Conservation (phyloP, 108 stramenopile species). For the Mediolabrus comicus region DNA sequence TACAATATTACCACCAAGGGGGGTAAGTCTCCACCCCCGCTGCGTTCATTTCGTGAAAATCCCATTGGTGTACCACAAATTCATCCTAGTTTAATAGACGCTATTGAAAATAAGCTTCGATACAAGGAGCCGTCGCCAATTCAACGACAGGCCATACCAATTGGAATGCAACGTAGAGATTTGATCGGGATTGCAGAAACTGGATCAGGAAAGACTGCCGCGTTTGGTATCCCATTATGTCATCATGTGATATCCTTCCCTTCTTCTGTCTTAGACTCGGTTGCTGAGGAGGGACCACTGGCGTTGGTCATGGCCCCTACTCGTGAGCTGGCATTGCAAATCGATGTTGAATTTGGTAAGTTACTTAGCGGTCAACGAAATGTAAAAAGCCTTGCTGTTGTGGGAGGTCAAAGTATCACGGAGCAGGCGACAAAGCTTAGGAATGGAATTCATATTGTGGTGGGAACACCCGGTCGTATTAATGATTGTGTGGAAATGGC, state of each 20-base stretch:
- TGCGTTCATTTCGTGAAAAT: conserved; percentile 82
- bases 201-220: conserved; percentile 92
- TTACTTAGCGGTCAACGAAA: conserved; percentile 47
- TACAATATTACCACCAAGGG: conserved; percentile 95
- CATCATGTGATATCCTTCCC: conserved; percentile 84
- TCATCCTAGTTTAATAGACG: conserved; percentile 60
- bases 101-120: conserved; percentile 61
- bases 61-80: conserved; percentile 54
- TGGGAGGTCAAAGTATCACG: conserved; percentile 92
- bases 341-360: conserved; percentile 89
- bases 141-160: conserved; percentile 92
- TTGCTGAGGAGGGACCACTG: conserved; percentile 90
- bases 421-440: conserved; percentile 87
- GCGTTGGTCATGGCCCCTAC: conserved; percentile 96
- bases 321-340: conserved; percentile 95
- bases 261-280: conserved; percentile 42
- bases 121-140: conserved; percentile 95
- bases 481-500: conserved; percentile 94
- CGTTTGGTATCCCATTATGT: conserved; percentile 91
- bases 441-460: conserved; percentile 92
- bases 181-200: conserved; percentile 99
- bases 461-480: conserved; percentile 98
- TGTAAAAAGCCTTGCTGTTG: conserved; percentile 62
- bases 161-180: conserved; percentile 92
- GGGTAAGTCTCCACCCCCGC: conserved; percentile 85